Evolutionary conservation across 2,329 filamentous ascomycete genomes (phyloP), one percentile per base, ranked within the genome.

Genomic region (Fusarium domesticum): DNA sequence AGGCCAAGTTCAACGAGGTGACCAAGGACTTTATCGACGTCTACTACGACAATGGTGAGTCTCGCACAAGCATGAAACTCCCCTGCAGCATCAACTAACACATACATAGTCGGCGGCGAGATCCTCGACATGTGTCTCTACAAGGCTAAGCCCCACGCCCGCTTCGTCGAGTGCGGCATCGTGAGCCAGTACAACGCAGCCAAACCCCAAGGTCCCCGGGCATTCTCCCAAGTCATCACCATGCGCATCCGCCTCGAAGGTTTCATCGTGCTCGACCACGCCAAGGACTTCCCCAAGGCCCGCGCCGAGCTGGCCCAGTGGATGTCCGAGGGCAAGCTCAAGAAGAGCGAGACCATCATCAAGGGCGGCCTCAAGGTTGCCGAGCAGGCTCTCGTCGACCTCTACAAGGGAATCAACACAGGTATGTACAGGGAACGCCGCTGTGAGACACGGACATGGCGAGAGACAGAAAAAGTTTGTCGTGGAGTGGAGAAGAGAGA

Each of bases 201-300:
- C 31, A 74, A 47, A 71, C 75, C 45, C 66, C 75, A 53, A 18
- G 83, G 83, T 1, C 78, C 79, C 39, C 77, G 71, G 54, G 76
- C 80, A 59, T 75, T 78, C 56, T 66, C 69, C 35, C 76, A 76
- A 68, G 70, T 78, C 47, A 68, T 79, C 37, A 64, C 69, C 5
- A 80, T 79, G 73, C 68, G 79, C 48, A 76, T 83, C 61, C 75
- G 69, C 45, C 79, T 88, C 72, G 75, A 85, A 66, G 85, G 85
- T 0, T 90, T 91, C 65, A 84, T 91, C 51, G 79, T 89, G 32
- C 78, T 87, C 42, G 87, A 91, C 63, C 88, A 77, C 58, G 67
- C 64, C 6, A 70, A 76, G 45, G 73, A 85, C 60, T 87, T 77
- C 61, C 61, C 74, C 1, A 61, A 69, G 34, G 87, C 84, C 1